Percentiles rank a stretch among this genome's conserved stretches.
Conservation (phyloP, 768 basidiomycete genomes). For the Termitomyces sp. region DNA sequence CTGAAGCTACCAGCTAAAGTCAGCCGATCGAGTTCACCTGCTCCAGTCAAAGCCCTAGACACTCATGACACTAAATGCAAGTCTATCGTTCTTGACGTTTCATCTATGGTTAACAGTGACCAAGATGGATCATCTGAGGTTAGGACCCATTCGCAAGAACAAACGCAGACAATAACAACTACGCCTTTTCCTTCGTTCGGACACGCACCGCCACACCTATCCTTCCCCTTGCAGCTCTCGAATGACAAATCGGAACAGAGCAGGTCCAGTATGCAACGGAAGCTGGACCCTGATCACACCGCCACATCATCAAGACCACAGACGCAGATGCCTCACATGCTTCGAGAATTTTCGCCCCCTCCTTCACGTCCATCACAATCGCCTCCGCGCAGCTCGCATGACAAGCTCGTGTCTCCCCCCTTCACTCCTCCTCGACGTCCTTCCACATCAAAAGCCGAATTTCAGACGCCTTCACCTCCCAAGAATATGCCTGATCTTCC, state of each 20-base stretch:
- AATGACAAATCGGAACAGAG: neutral
- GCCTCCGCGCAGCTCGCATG: conserved; percentile 8
- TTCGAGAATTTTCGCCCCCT: conserved; percentile 18
- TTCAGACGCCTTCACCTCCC: conserved; percentile 61
- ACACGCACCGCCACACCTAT: conserved; percentile 8
- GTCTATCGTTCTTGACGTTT: neutral
- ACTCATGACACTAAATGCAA: neutral
- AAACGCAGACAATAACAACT: conserved; percentile 17
- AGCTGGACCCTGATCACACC: neutral
- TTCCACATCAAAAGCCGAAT: conserved; percentile 40
- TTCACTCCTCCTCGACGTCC: conserved; percentile 45
- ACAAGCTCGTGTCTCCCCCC: conserved; percentile 14
- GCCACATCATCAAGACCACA: neutral
- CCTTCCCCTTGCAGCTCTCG: neutral
- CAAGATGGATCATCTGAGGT: conserved; percentile 1
- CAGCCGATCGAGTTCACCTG: neutral
- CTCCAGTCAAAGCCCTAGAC: neutral
- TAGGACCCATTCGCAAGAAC: conserved; percentile 17
- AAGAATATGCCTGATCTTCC: conserved; percentile 61
- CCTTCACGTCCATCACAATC: conserved; percentile 25
- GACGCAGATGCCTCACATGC: neutral
- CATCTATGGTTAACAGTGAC: neutral
- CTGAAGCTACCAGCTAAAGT: neutral
- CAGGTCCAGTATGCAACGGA: conserved; percentile 14
- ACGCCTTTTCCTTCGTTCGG: conserved; percentile 7